These are phyloP conservation scores for Phytophthora aleatoria DNA, from an alignment of 352 stramenopile species.

Conservation along the genomic window DNA sequence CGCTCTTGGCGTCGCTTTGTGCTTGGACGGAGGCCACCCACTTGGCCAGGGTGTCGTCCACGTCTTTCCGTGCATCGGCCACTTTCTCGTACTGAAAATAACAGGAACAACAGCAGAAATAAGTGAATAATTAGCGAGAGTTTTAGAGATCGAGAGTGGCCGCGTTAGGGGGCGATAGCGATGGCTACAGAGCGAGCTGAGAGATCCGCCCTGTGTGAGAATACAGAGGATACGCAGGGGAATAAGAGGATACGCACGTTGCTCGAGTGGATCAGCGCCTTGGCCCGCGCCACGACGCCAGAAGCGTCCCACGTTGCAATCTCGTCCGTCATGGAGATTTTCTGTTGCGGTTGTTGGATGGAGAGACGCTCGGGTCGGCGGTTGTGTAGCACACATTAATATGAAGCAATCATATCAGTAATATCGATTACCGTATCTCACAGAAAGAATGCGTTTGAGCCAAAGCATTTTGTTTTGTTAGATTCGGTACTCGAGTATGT, in stretches of 20 bases:
- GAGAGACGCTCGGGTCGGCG: not conserved
- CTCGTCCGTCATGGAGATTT: conserved; percentile 33
- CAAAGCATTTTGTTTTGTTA: too few relatives aligned
- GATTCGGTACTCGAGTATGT: too few relatives aligned
- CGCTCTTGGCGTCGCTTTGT: conserved; percentile 15
- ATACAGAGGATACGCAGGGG: conserved; percentile 7
- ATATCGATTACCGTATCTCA: too few relatives aligned
- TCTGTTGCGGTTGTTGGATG: conserved; percentile 20
- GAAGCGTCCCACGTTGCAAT: conserved; percentile 53
- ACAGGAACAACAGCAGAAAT: not conserved
- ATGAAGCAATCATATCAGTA: not conserved
- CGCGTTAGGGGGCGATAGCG: not conserved
- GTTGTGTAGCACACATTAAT: not conserved
- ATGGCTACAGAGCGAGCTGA: conserved; percentile 13
- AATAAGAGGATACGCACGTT: conserved; percentile 59
- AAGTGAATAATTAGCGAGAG: not conserved
- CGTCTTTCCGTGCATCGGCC: conserved; percentile 48
- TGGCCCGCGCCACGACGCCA: conserved; percentile 59
- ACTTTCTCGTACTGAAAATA: conserved; percentile 73
- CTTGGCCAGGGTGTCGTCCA: conserved; percentile 52
- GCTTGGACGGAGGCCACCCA: conserved; percentile 40
- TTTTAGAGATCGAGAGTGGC: not conserved
- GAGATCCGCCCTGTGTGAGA: not conserved
- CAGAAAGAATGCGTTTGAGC: too few relatives aligned
- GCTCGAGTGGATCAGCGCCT: conserved; percentile 72